Evolutionary conservation across 192 early-diverging fungal genomes (phyloP).

Genomic region (Fimicolochytrium jonesii): DNA sequence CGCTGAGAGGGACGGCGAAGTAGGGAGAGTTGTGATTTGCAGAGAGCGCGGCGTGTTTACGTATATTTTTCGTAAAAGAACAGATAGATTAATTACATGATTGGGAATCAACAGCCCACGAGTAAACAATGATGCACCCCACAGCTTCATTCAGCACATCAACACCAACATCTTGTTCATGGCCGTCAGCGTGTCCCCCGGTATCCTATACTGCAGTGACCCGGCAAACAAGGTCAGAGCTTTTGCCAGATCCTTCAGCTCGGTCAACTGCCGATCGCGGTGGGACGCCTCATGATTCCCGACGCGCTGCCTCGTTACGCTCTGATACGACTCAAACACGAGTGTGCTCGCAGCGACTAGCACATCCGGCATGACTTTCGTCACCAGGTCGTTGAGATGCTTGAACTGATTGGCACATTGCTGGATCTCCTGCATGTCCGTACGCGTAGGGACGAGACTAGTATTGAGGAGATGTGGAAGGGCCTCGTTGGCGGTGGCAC

Average conservation of each 20-base stretch:
- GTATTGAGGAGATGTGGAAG: slow-evolving; percentile 54
- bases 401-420: slow-evolving; percentile 64
- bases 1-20: no score
- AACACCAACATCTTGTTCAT: slow-evolving; percentile 70
- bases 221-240: slow-evolving; percentile 78
- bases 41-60: no score
- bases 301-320: slow-evolving; percentile 7
- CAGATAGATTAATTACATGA: no score
- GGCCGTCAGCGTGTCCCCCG: slow-evolving; percentile 69
- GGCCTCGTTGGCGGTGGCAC: slow-evolving; percentile 44
- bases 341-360: slow-evolving; percentile 70
- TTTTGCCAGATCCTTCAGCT: slow-evolving; percentile 59
- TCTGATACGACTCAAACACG: slow-evolving; percentile 56
- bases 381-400: slow-evolving; percentile 61
- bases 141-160: slow-evolving; percentile 43
- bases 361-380: slow-evolving; percentile 71
- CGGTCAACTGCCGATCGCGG: slow-evolving; percentile 39
- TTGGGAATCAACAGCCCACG: no score
- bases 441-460: slow-evolving; percentile 60
- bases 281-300: neutral
- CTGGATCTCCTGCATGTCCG: slow-evolving; percentile 52
- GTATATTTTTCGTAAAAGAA: no score
- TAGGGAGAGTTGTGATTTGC: no score
- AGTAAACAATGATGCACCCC: no score
- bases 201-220: slow-evolving; percentile 80